Base-by-base conservation (phyloP, 768 basidiomycete genomes). In the Tricholoma furcatifolium region DNA sequence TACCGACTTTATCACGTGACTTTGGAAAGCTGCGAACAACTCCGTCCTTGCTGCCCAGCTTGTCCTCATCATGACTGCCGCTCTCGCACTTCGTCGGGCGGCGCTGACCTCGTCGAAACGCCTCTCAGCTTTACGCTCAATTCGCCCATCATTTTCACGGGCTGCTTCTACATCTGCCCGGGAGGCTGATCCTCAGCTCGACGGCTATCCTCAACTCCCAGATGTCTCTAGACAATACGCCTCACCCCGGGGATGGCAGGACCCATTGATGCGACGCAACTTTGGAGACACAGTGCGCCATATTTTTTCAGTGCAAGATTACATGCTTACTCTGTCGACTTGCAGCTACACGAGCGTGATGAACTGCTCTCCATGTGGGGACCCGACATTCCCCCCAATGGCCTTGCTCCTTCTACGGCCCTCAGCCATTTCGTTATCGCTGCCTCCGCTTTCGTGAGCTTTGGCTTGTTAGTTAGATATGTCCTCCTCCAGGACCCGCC, bases 341-440 rank as follows among this genome's bases (percentile, higher is more conserved):
- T 47, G 51, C 62, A 93, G 91, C 68, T 91, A 30, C 91, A 89
- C 54, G 89, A 91, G 67, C 76, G 82, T 62, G 89, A 92, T 47
- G 91, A 93, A 62, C 73, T 88, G 20, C 69, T 87, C 51, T 90
- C 87, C 34, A 90, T 93, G 87, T 93, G 89, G 89, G 89, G 90
- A 21, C 90, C 90, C 18, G 91, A 93, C 62, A 73, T 82, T 24
- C 80, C 91, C 36, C 76, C 77, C 18, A 71, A 27, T 27, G 27
- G 27, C 7, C 27, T 89, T 11, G 70, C 76, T 11, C 84, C 88
- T 21, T 67, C 75, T 6, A 75, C 66, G 2, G 91, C 91, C 6
- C 66, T 87, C 32, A 75, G 78, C 45, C 87, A 87, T 41, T 87
- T 93, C 64, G 59, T 78, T 11, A 66, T 85, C 47, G 90, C 83